Evolutionary conservation across 2,329 filamentous ascomycete genomes (phyloP), one percentile per base, ranked within the genome.

Genomic region (Pseudocercospora macadamiae): DNA sequence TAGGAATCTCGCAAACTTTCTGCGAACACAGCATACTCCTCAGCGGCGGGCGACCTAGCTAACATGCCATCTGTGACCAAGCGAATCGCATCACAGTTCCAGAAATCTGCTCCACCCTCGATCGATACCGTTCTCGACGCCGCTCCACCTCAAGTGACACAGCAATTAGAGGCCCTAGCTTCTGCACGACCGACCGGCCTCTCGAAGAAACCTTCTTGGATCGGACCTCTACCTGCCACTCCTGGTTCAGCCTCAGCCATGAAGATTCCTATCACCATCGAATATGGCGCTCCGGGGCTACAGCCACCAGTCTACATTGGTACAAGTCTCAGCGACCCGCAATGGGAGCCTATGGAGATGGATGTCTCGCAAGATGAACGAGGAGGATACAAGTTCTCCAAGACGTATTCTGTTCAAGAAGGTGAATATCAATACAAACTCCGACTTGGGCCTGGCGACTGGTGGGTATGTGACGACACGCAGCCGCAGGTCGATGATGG

Each of bases 371-470:
- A 77, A 3, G 76, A 76, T 26, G 79, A 81, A 8, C 74, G 79
- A 3, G 75, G 81, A 32, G 71, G 86, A 54, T 76, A 84, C 58
- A 70, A 81, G 10, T 92, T 89, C 70, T 78, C 74, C 42, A 84
- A 84, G 58, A 74, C 79, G 1, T 78, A 90, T 44, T 71, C 80
- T 32, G 77, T 83, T 16, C 77, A 82, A 19, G 83, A 82, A 19
- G 80, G 83, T 47, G 81, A 84, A 57, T 84, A 90, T 64, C 86
- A 89, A 68, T 93, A 91, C 80, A 92, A 91, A 74, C 89, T 92
- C 66, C 83, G 87, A 26, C 77, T 89, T 32, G 88, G 88, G 8
- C 72, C 80, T 18, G 84, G 84, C 48, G 83, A 89, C 63, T 89
- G 86, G 84, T 90, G 88, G 88, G 78, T 86, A 21, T 73, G 90